These are phyloP conservation scores for Vararia minispora DNA, from an alignment of 768 basidiomycete species.

Conservation along the genomic window DNA sequence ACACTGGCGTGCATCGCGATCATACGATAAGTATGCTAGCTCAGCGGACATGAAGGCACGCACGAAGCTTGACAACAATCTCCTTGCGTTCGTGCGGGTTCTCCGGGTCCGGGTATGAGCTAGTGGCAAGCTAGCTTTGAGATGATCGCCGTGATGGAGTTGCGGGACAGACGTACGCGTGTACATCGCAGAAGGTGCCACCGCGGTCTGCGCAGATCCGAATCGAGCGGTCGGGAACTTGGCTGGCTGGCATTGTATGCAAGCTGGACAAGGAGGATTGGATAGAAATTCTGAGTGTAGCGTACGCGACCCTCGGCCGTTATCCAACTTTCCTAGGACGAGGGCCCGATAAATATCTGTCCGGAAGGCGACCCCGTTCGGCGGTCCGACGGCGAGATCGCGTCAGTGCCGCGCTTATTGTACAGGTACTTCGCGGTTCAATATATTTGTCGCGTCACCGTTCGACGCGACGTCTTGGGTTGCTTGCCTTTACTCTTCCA, in stretches of 20 bases:
- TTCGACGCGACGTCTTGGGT: too few relatives aligned
- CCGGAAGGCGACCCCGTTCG: too few relatives aligned
- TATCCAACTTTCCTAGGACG: too few relatives aligned
- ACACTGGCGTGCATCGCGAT: constrained; percentile 39
- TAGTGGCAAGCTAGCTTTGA: constrained; percentile 17
- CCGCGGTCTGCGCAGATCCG: constrained; percentile 83
- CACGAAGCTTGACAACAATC: constrained; percentile 82
- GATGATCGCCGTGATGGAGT: background rate
- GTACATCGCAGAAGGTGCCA: constrained; percentile 87
- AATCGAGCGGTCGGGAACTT: constrained; percentile 63
- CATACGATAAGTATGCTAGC: background rate
- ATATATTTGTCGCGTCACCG: too few relatives aligned
- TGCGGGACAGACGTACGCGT: constrained; percentile 42
- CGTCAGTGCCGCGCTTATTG: too few relatives aligned
- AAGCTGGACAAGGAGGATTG: too few relatives aligned
- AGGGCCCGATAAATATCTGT: too few relatives aligned
- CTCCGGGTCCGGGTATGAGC: constrained; percentile 67
- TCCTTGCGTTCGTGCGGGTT: constrained; percentile 54
- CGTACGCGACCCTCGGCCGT: too few relatives aligned
- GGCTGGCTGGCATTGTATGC: background rate
- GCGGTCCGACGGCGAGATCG: too few relatives aligned
- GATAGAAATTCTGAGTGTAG: too few relatives aligned
- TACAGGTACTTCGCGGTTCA: too few relatives aligned
- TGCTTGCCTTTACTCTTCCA: too few relatives aligned
- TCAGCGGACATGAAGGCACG: constrained; percentile 18